Base-by-base conservation (phyloP, 371 early-diverging fungal species). In the Gilbertella persicaria region DNA sequence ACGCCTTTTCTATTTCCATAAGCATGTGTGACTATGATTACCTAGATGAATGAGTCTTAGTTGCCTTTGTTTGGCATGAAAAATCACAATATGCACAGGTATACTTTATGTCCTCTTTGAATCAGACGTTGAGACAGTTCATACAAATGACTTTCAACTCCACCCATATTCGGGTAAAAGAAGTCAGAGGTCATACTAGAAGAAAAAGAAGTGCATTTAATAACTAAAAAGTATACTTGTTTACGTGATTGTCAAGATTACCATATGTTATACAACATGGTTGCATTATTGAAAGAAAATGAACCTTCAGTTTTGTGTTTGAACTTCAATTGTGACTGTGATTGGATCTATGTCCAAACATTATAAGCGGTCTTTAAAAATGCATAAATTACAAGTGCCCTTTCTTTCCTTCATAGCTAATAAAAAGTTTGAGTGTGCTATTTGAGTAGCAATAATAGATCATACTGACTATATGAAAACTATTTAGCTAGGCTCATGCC, bases 161-260 rank as follows among this genome's bases (percentile, higher is more conserved):
- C 99, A 43, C 99, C 99, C 62, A 93, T 87, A 55, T 92, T 93
- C 28, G 99, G 99, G 71, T 92, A 97, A 74, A 99, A 99, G 71
- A 98, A 99, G 80, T 99, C 99, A 20, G 93, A 93, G 9, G 93
- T 95, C 85, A 95, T 82, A 58, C 91, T 88, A 66, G 14, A 43
- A 41, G 4, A 6, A 40, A 20, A 3, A 16, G 13, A 36, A 20
- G 14, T n/a, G n/a, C n/a, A n/a, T n/a, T n/a, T n/a, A 16, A 6
- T 38, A 6, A 38, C 21, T 7, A 23, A 23, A 19, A 2, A 4
- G 24, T 5, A 20, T 5, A 42, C 4, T 23, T 20, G 25, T 5
- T 6, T 17, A 21, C 16, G 21, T 56, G n/a, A n/a, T n/a, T n/a
- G n/a, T n/a, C n/a, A 3, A 13, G 29, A 42, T 41, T 73, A 78